A percentile compares a stretch with the other conserved stretches of the same genome.
phyloP scores from a whole-genome alignment of 2,329 filamentous ascomycete species.

The Xylaria sp. region DNA sequence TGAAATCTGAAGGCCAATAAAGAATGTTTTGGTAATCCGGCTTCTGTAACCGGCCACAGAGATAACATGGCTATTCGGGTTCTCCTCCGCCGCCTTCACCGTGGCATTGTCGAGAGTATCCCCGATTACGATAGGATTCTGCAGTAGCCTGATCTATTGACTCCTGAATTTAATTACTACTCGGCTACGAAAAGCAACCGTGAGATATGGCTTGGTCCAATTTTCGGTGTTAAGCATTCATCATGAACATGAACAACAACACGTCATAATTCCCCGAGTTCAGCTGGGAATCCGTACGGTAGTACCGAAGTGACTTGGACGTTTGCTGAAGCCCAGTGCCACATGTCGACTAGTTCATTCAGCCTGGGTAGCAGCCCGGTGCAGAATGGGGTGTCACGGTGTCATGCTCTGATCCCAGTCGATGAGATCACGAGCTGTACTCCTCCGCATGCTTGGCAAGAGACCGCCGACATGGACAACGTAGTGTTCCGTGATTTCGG shows the following conservation, averaged over 20 bases:
- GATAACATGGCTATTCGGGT: not conserved
- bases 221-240: not conserved
- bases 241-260: not conserved
- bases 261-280: not conserved
- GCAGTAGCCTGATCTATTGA: not conserved
- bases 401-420: not conserved
- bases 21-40: not conserved
- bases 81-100: not conserved
- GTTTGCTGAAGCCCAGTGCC: not conserved
- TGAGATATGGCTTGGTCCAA: not conserved
- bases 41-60: not conserved
- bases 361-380: constrained; percentile 1
- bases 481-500: not conserved
- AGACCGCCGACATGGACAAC: constrained; percentile 1
- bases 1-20: not conserved
- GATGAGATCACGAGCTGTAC: constrained; percentile 5
- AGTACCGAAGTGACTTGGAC: not conserved
- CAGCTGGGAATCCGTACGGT: not conserved
- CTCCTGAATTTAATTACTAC: not conserved
- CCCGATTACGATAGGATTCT: not conserved
- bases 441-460: constrained; percentile 16
- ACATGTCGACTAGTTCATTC: not conserved
- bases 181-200: not conserved
- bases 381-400: not conserved
- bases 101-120: not conserved